Evolutionary conservation across 768 basidiomycete species (phyloP), one percentile per base, ranked within the genome.

Genomic region (Suillus sp.): DNA sequence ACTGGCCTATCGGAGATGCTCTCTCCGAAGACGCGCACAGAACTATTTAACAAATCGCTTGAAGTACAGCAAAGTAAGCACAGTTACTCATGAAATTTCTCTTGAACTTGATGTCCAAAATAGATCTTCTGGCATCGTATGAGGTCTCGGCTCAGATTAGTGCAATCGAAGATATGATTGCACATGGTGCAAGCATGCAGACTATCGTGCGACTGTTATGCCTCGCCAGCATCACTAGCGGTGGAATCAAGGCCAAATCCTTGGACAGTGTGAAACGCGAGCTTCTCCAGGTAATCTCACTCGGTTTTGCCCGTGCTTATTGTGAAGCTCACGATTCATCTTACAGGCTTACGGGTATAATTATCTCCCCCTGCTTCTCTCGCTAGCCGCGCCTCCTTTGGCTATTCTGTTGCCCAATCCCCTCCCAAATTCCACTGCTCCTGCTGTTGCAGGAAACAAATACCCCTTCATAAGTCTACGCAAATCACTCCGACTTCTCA

Each of bases 121-220:
- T 71, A 98, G 96, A 99, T 74, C 82, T 99, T n/a, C 84, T 99
- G 35, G 93, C 95, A 8, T 96, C 95, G 8, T 95, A 96, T 71
- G 92, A 98, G 69, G 80, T 91, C 32, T 78, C 86, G 14, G 81
- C 82, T 4, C 97, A 99, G 74, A 82, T 97, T 48, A 78, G 78
- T n/a, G 87, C 89, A 0, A 93, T 99, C 61, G 96, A 99, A 72
- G 93, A 96, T 62, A 79, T 99, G 68, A 88, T 99, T 65, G 86
- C 92, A 20, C 91, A 93, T 69, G 93, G 93, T 59, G 88, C 89
- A 2, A 92, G 95, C 47, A 84, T 95, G 81, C 86, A 87, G 65
- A 83, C 82, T 10, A 86, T 96, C 5, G 72, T 96, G 11, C 83
- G 97, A 63, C 80, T 97, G 47, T 79, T 95, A 43, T 94, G 95